Evolutionary conservation across 192 early-diverging fungal genomes (phyloP).

Genomic region (Geranomyces michiganensis): DNA sequence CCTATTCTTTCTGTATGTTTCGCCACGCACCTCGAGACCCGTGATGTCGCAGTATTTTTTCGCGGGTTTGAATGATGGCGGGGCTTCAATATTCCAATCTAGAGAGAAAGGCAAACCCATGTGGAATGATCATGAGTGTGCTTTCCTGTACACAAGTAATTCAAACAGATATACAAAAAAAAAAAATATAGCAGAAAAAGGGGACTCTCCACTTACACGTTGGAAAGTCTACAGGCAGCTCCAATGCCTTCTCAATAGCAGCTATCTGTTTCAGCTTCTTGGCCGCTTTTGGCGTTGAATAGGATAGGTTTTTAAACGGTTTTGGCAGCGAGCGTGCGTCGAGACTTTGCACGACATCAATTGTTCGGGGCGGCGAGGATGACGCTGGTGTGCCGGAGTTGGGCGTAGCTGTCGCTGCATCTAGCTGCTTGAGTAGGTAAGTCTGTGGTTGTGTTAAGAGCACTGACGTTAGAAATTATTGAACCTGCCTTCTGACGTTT

Average conservation of each 20-base stretch:
- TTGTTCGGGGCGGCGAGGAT: not conserved
- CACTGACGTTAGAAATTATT: too few relatives aligned
- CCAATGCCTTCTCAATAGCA: slow-evolving; percentile 58
- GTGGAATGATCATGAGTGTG: not conserved
- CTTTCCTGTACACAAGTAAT: too few relatives aligned
- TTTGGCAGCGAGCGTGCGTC: slow-evolving; percentile 31
- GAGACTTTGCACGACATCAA: not conserved
- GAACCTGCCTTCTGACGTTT: not conserved
- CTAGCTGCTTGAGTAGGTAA: not conserved
- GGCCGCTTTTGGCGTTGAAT: slow-evolving; percentile 67
- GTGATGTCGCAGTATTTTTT: slow-evolving; percentile 94
- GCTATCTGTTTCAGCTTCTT: slow-evolving; percentile 85
- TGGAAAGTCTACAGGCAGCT: slow-evolving; percentile 62
- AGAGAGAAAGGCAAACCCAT: not conserved
- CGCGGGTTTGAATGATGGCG: slow-evolving; percentile 78
- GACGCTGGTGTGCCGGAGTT: not conserved
- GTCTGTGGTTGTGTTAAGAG: not conserved
- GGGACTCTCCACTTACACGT: slow-evolving; percentile 49
- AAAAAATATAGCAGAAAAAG: not conserved
- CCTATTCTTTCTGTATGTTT: too few relatives aligned
- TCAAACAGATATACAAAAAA: too few relatives aligned
- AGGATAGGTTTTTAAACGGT: slow-evolving; percentile 76
- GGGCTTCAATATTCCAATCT: slow-evolving; percentile 83
- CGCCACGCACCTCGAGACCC: slow-evolving; percentile 67
- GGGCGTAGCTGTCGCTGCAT: not conserved